Evolutionary conservation across 2,329 filamentous ascomycete species (phyloP).

Genomic region (Cytospora piceicola): DNA sequence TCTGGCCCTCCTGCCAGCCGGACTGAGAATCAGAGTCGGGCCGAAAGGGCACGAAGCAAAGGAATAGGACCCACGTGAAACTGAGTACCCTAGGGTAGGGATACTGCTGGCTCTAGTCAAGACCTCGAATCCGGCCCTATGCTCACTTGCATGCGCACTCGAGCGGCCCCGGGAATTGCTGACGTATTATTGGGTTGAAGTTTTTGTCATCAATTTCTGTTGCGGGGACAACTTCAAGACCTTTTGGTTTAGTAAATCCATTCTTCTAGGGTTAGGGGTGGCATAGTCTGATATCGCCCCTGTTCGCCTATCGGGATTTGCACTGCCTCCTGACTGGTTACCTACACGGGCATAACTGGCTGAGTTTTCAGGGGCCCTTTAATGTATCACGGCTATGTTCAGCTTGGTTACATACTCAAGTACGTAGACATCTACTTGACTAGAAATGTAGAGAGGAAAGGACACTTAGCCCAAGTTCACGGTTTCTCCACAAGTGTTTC

Average conservation of each 20-base stretch:
- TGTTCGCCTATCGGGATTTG: not conserved
- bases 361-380: not conserved
- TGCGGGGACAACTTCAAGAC: not conserved
- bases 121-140: not conserved
- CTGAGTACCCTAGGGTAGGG: no score
- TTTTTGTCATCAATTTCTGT: not conserved
- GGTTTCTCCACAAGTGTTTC: no score
- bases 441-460: no score
- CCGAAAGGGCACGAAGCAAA: not conserved
- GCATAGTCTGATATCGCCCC: not conserved
- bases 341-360: not conserved
- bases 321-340: not conserved
- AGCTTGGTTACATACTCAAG: no score
- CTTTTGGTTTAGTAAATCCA: not conserved
- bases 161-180: not conserved
- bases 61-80: not conserved
- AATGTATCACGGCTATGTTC: not conserved
- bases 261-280: not conserved
- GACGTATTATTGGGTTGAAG: not conserved
- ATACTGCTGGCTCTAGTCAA: not conserved
- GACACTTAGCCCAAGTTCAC: no score
- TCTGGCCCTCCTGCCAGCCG: not conserved
- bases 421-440: no score
- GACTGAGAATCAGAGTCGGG: not conserved
- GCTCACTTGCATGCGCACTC: not conserved